phyloP scores from a whole-genome alignment of 352 stramenopile species.

The Phytopythium montanum region DNA sequence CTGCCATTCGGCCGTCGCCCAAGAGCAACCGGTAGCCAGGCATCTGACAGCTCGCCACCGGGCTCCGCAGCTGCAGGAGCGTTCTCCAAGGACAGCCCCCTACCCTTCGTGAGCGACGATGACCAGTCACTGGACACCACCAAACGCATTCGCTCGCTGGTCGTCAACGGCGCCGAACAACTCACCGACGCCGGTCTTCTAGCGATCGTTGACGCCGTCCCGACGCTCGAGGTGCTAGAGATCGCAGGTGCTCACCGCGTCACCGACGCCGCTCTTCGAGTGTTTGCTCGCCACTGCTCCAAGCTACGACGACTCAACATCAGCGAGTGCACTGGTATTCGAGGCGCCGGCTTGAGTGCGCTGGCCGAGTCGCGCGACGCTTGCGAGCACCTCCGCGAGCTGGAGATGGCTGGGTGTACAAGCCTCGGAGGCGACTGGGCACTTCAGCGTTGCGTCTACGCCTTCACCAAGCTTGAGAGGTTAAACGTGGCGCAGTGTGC shows the following conservation, averaged over 20 bases:
- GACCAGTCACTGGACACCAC: conserved; percentile 5
- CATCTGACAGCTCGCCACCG: not conserved
- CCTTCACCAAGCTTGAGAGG: conserved; percentile 40
- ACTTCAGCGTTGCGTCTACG: conserved; percentile 61
- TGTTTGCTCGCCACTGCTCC: conserved; percentile 42
- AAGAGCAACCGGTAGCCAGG: not conserved
- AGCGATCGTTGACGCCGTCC: conserved; percentile 44
- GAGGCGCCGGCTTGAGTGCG: conserved; percentile 55
- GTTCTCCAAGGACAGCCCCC: not conserved
- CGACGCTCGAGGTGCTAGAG: conserved; percentile 49
- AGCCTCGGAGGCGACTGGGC: conserved; percentile 64
- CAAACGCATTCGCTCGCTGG: conserved; percentile 32
- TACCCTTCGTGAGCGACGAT: not conserved
- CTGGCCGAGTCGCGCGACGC: conserved; percentile 56
- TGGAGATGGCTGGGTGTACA: conserved; percentile 49
- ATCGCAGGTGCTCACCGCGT: conserved; percentile 41
- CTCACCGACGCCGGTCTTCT: conserved; percentile 62
- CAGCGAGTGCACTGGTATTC: conserved; percentile 35
- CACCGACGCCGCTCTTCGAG: conserved; percentile 53
- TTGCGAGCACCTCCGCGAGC: conserved; percentile 28
- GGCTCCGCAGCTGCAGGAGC: not conserved
- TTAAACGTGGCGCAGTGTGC: conserved; percentile 71
- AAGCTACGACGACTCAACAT: conserved; percentile 51
- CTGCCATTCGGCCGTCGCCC: conserved; percentile 11
- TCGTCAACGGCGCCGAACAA: conserved; percentile 58